These are phyloP conservation scores for Exidia glandulosa DNA, from an alignment of 768 basidiomycete species.

Conservation along the genomic window DNA sequence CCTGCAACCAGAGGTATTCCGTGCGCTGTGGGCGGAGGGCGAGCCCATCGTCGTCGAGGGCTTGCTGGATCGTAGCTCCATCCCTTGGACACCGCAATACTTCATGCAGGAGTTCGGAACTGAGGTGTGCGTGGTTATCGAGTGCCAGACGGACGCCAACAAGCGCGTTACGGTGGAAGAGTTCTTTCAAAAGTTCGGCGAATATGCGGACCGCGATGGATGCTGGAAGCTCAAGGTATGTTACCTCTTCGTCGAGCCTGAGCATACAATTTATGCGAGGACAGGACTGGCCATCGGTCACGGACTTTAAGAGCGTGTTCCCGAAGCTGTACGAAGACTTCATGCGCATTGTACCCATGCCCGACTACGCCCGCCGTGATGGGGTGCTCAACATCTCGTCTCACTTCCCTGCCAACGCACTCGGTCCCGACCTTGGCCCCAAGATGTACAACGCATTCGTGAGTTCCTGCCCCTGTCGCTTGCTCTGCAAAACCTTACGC, in stretches of 20 bases:
- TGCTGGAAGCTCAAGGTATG: constrained; percentile 71
- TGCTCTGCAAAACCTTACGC: not conserved
- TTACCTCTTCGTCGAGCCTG: not conserved
- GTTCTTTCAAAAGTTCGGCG: constrained; percentile 74
- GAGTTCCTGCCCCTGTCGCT: constrained; percentile 1
- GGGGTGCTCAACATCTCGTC: constrained; percentile 82
- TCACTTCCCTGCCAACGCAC: constrained; percentile 71
- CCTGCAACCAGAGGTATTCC: constrained; percentile 52
- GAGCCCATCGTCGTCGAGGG: constrained; percentile 70
- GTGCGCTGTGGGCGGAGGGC: constrained; percentile 59
- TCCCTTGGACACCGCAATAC: constrained; percentile 74
- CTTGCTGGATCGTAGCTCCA: constrained; percentile 46
- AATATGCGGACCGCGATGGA: constrained; percentile 42
- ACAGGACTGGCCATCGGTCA: constrained; percentile 90
- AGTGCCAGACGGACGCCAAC: constrained; percentile 68
- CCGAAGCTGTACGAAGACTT: constrained; percentile 86
- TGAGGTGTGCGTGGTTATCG: constrained; percentile 59
- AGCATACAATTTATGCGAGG: not conserved
- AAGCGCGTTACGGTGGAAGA: constrained; percentile 54
- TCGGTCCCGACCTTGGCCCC: constrained; percentile 77
- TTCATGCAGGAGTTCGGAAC: constrained; percentile 60
- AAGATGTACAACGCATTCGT: constrained; percentile 88
- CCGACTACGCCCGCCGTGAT: constrained; percentile 83
- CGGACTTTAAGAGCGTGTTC: constrained; percentile 74
- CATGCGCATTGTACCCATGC: constrained; percentile 69